A percentile compares a stretch with the other conserved stretches of the same genome.
Conservation (phyloP, 768 basidiomycete species). For the Hypsizygus marmoreus region DNA sequence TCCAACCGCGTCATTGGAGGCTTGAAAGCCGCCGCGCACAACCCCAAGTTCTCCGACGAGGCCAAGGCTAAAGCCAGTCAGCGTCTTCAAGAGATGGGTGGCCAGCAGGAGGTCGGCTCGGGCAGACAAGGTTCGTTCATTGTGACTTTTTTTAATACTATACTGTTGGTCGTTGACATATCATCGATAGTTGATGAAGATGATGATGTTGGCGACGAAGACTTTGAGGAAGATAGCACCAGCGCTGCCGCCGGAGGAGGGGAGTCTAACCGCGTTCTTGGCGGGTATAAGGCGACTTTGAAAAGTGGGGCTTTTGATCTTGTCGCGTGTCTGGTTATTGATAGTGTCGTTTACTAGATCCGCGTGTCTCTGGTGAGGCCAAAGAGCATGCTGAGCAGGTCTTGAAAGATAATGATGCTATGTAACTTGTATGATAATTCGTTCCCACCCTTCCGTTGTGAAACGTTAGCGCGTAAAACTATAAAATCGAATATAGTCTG, state of each 20-base stretch:
- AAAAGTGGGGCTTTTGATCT: slow-evolving; percentile 23
- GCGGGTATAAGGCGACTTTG: slow-evolving; percentile 32
- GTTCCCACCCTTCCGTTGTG: too few species aligned
- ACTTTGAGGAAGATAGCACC: slow-evolving; percentile 2
- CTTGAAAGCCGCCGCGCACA: slow-evolving; percentile 58
- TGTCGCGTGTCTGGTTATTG: too few species aligned
- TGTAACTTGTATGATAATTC: not conserved
- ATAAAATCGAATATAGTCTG: too few species aligned
- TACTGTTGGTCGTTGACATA: not conserved
- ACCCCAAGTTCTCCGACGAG: slow-evolving; percentile 57
- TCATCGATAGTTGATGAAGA: not conserved
- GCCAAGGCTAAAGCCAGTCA: slow-evolving; percentile 52
- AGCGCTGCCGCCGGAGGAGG: slow-evolving; percentile 7
- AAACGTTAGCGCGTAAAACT: too few species aligned
- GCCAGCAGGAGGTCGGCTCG: not conserved
- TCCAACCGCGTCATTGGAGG: slow-evolving; percentile 40
- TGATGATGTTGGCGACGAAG: slow-evolving; percentile 3
- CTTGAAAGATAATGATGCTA: slow-evolving; percentile 16
- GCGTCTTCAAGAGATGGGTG: slow-evolving; percentile 40
- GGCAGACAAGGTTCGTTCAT: not conserved
- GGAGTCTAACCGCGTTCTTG: slow-evolving; percentile 20
- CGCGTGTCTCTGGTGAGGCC: slow-evolving; percentile 20
- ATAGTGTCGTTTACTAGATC: slow-evolving; percentile 18
- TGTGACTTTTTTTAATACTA: not conserved
- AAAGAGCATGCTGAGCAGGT: slow-evolving; percentile 23